Evolutionary conservation across 805 yeast species (phyloP), one percentile per base, ranked within the genome.

Genomic region (Myxozyma geophila): DNA sequence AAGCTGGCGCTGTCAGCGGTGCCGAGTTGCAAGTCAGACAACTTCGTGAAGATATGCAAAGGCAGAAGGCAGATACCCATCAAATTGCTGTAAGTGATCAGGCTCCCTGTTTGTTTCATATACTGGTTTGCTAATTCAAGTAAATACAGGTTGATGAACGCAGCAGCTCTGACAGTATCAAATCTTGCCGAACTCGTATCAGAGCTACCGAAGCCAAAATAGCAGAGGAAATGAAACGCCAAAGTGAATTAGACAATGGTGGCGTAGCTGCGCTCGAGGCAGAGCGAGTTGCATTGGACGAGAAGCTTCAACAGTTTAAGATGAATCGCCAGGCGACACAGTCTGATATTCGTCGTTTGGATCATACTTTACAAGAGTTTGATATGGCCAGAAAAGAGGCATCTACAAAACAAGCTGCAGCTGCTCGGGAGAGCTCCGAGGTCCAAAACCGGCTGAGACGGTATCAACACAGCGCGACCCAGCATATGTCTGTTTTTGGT

Each of bases 401-500:
- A 21, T 12, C 17, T 23, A 48, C 59, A 12, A 12, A 8, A n/a
- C 57, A 53, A 10, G 33, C 13, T 2, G 19, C 28, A 58, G 62
- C 59, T 50, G 49, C 54, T 51, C 57, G 35, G 33, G 50, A 53
- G 58, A 57, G 67, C 67, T 64, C 17, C 41, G 65, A 12, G 61
- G 64, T 39, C 9, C 52, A 50, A 28, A 44, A 35, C 33, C 44
- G 19, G 19, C 13, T 47, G 2, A 15, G 65, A 5, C 35, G 67
- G 17, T 53, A 63, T 5, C 51, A 62, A 10, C 58, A 58, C 15
- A 39, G 69, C 52, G 69, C 70, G 37, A 46, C 71, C 51, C 67
- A 65, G 55, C 61, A 66, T 49, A 76, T 78, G 50, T 78, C 80
- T 12, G 83, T 86, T 1, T 87, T 85, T 79, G 88, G 87, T 7